Evolutionary conservation across 83 land plant species (phyloP).

Genomic region (Diphasiastrum complanatum): DNA sequence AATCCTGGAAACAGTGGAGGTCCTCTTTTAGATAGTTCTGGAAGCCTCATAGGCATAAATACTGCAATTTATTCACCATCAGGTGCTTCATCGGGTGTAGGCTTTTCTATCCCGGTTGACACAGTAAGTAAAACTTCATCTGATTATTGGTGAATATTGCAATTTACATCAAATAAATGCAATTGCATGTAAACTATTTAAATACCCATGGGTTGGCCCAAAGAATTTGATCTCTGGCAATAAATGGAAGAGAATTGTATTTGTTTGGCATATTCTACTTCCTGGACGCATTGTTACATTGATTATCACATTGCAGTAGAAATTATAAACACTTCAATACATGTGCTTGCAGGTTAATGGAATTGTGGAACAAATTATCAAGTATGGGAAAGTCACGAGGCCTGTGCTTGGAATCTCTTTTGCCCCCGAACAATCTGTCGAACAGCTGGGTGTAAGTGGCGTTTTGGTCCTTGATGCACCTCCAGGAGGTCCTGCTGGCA

Average conservation of each 20-base stretch:
- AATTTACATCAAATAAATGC: background rate
- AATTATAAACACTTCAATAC: background rate
- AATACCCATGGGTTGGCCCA: background rate
- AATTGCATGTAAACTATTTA: background rate
- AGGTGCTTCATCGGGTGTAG: slow-evolving; percentile 98
- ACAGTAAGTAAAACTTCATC: slow-evolving; percentile 51
- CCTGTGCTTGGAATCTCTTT: slow-evolving; percentile 94
- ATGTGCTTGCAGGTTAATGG: slow-evolving; percentile 59
- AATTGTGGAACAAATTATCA: slow-evolving; percentile 90
- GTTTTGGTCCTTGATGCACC: slow-evolving; percentile 98
- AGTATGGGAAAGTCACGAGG: slow-evolving; percentile 87
- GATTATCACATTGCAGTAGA: background rate
- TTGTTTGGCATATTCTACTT: background rate
- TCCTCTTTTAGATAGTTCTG: slow-evolving; percentile 91
- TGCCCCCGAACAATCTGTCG: slow-evolving; percentile 99
- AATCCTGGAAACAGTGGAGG: slow-evolving; percentile 99
- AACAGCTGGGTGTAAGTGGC: slow-evolving; percentile 92
- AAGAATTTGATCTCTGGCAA: too few species aligned
- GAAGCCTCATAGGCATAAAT: slow-evolving; percentile 89
- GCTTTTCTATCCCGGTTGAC: slow-evolving; percentile 97
- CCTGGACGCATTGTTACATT: slow-evolving; percentile 2
- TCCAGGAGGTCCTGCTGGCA: slow-evolving; percentile 88
- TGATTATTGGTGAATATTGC: background rate
- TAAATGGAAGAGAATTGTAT: too few species aligned
- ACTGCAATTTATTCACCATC: slow-evolving; percentile 99